phyloP scores from a whole-genome alignment of 2,329 filamentous ascomycete genomes.

The Penicillium sp. region DNA sequence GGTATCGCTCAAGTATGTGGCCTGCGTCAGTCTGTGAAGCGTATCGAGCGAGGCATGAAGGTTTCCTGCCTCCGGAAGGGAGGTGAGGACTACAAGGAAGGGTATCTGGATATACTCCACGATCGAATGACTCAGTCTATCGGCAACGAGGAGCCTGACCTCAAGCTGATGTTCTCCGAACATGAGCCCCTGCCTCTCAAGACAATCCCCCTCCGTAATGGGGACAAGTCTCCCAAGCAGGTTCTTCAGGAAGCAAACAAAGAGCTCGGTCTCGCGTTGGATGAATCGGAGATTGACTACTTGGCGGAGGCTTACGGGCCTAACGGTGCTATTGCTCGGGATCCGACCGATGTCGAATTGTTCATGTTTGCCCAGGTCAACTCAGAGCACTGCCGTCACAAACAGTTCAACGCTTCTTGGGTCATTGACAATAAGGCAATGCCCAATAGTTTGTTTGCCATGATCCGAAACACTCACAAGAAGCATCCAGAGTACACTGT shows the following conservation, averaged over 20 bases:
- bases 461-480: slow-evolving; percentile 93
- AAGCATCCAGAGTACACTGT: slow-evolving; percentile 73
- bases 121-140: slow-evolving; percentile 96
- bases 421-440: slow-evolving; percentile 82
- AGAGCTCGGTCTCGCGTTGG: slow-evolving; percentile 75
- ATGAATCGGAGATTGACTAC: slow-evolving; percentile 86
- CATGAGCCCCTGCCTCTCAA: slow-evolving; percentile 59
- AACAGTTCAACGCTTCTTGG: slow-evolving; percentile 97
- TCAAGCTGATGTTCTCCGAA: slow-evolving; percentile 73
- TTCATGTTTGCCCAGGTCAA: slow-evolving; percentile 99
- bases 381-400: slow-evolving; percentile 84
- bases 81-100: slow-evolving; percentile 53
- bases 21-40: slow-evolving; percentile 61
- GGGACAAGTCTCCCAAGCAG: slow-evolving; percentile 59
- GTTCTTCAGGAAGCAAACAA: slow-evolving; percentile 78
- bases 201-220: slow-evolving; percentile 67
- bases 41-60: slow-evolving; percentile 81
- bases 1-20: slow-evolving; percentile 91
- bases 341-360: slow-evolving; percentile 84
- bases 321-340: slow-evolving; percentile 51
- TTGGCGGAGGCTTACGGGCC: slow-evolving; percentile 76
- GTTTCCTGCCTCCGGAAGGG: slow-evolving; percentile 58
- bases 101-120: slow-evolving; percentile 62
- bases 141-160: slow-evolving; percentile 58
- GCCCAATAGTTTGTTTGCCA: slow-evolving; percentile 77